Base-by-base conservation (phyloP, 2,329 filamentous ascomycete genomes). In the Setomelanomma holmii region DNA sequence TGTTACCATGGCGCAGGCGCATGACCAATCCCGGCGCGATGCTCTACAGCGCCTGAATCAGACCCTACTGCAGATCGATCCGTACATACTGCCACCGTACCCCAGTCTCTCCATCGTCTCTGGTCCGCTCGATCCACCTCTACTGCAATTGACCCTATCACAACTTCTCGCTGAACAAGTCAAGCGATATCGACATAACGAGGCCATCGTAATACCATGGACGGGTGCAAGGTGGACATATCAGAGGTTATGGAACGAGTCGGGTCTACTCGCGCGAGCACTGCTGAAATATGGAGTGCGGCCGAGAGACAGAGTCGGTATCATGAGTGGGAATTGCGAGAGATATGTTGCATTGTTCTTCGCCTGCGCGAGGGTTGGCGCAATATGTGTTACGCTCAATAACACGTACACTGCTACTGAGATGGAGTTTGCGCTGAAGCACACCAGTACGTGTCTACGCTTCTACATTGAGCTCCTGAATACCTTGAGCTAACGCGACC, bases 321-420 rank as follows among this genome's bases (percentile, higher is more conserved):
- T 93, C 59, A 90, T 91, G 86, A 88, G 89, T 58, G 78, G 82
- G 4, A 84, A 85, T 57, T 83, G 82, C 58, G 80, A 84, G 55
- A 79, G 84, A 59, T 84, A 89, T 23, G 74, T 75, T 40, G 82
- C 88, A 2, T 82, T 91, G 14, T 90, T 91, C 78, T 91, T 91
- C 60, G 88, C 87, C 3, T 87, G 86, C 10, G 85, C 86, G 35
- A 67, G 75, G 40, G 60, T 79, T 11, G 77, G 77, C 2, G 75
- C 75, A 1, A 73, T 79, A 30, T 78, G 92, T 45, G 89, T 92
- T 22, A 90, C 92, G 39, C 78, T 93, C 60, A 93, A 93, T 76
- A 93, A 91, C 75, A 93, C 89, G 0, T 93, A 93, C 69, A 93
- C 89, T 1, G 81, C 86, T 2, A 84, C 82, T 1, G 89, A 93